Evolutionary conservation across 2,329 filamentous ascomycete species (phyloP), one percentile per base, ranked within the genome.

Genomic region (Diaporthe vexans): DNA sequence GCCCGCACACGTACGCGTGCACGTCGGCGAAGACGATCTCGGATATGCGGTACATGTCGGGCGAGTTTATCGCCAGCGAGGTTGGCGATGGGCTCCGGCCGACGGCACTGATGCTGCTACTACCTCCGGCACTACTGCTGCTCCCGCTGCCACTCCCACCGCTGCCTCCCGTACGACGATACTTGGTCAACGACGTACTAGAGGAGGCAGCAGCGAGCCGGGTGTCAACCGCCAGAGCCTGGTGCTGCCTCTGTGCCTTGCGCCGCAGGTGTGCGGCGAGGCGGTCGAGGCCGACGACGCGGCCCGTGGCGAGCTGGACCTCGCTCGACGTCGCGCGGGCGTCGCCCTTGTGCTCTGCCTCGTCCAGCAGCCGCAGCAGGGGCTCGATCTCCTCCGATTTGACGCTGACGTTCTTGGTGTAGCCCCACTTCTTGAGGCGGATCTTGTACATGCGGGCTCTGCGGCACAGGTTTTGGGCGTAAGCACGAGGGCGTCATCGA

Each of bases 391-490:
- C 74, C 21, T 76, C 74, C 46, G 74, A 72, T 19, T 63, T 74
- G 61, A 76, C 68, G 72, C 74, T 76, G 74, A 76, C 74, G 57
- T 76, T 76, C 33, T 76, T 76, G 61, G 69, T 26, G 54, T 76
- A 76, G 74, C 74, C 74, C 74, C 74, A 76, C 71, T 76, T 76
- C 61, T 76, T 76, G 13, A 76, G 69, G n/a, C 74, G 74, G 54
- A 73, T 76, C 48, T 76, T 76, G 61, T 74, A 73, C 74, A 76
- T 76, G 63, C 74, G 70, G 70, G 70, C 70, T 13, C 70, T 72
- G 70, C 70, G 51, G 57, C 59, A 29, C 57, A 26, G 33, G 35
- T 40, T 2, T 26, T 13, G 33, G 63, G 63, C 48, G 63, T 54
- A 68, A 54, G 63, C 63, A 17, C 2, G 37, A 8, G 61, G 61